Base-by-base conservation (phyloP, 2,329 filamentous ascomycete species). In the Paecilomyces fulvus region DNA sequence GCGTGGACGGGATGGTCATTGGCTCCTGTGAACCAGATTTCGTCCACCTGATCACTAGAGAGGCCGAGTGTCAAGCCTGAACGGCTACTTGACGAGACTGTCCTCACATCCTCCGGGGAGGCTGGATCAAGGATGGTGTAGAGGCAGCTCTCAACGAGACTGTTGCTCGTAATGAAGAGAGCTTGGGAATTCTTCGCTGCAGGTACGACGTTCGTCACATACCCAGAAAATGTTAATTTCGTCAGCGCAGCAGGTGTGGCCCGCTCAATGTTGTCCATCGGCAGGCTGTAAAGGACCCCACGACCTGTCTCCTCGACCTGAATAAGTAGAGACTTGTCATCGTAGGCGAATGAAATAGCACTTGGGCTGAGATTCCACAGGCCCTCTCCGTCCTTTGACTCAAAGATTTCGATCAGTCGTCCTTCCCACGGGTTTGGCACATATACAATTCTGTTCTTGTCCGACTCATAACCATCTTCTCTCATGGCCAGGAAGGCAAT, bases 1-100 rank as follows among this genome's bases (percentile, higher is more conserved):
- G 75, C 72, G 57, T 78, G 74, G 21, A 78, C 67, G 1, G 71
- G 70, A 49, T 73, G 69, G 54, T 74, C 71, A 8, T 75, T 68
- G 2, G 72, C 75, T n/a, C 76, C 76, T 54, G 65, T 70, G 64
- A 71, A 78, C 76, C 75, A 78, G 23, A 77, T 70, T 25, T 75
- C 73, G 53, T 72, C 73, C 3, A 78, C 70, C 59, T 78, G 75
- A 1, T 70, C 59, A 0, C 68, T 56, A 1, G 70, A 74, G 2
- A 78, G 67, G 11, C 76, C 76, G 50, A 77, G 75, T 20, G 70
- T 63, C 30, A 67, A 63, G 3, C 75, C 73, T 6, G 62, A 65
- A 7, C 67, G 65, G 12, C 68, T 67, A 23, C 67, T 68, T 0
- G 75, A 77, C 4, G 73, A 77, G 6, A 76, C 64, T 10, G 73